Conservation (phyloP, 2,329 filamentous ascomycete species). For the Ceratocystis papillata region DNA sequence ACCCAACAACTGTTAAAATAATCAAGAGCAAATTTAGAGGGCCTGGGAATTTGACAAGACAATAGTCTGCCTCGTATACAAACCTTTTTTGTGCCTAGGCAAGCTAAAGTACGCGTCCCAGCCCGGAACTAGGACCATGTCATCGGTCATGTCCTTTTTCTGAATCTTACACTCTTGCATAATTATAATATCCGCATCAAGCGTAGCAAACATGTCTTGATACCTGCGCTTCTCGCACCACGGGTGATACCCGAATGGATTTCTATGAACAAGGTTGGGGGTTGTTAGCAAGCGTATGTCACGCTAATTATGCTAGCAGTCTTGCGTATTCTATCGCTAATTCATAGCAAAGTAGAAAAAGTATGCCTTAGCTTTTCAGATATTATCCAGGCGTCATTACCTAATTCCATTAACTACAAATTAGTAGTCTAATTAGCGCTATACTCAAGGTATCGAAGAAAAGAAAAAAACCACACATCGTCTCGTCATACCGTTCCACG, state of each 20-base stretch:
- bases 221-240: conserved; percentile 61
- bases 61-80: not conserved
- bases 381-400: conserved; percentile 34
- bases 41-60: not conserved
- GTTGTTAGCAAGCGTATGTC: not conserved
- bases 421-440: not conserved
- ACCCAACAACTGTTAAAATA: not conserved
- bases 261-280: conserved; percentile 38
- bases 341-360: not conserved
- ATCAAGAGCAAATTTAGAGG: not conserved
- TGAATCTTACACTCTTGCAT: conserved; percentile 98
- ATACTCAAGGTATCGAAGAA: not conserved
- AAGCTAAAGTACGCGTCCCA: conserved; percentile 97
- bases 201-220: conserved; percentile 83
- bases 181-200: conserved; percentile 84
- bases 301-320: not conserved
- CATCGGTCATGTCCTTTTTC: conserved; percentile 78
- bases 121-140: conserved; percentile 88
- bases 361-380: not conserved
- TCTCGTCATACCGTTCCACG: conserved; percentile 63
- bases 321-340: not conserved
- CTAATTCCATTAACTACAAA: conserved; percentile 65
- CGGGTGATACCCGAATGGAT: conserved; percentile 75
- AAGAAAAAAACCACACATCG: not conserved
- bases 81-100: conserved; percentile 86